These are phyloP conservation scores for Discostella pseudostelligera DNA, from an alignment of 108 stramenopile genomes.

Conservation along the genomic window DNA sequence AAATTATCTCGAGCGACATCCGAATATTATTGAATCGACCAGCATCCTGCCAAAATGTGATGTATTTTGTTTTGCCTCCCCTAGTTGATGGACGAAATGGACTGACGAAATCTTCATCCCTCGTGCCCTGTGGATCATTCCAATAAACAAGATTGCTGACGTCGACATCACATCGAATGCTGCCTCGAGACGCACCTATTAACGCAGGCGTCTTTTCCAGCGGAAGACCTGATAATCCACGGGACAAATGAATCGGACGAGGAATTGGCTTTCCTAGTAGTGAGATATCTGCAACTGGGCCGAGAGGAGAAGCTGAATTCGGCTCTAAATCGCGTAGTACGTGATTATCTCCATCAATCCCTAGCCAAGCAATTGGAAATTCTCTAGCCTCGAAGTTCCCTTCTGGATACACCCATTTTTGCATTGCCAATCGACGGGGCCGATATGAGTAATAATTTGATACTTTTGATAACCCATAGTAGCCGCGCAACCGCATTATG, in stretches of 20 bases:
- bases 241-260: constrained; percentile 48
- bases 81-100: constrained; percentile 45
- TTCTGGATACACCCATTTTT: constrained; percentile 55
- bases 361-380: constrained; percentile 73
- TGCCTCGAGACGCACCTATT: constrained; percentile 62
- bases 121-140: constrained; percentile 71
- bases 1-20: constrained; percentile 80
- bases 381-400: constrained; percentile 69
- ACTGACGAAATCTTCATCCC: constrained; percentile 55
- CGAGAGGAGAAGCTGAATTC: constrained; percentile 36
- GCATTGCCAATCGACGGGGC: constrained; percentile 47
- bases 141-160: constrained; percentile 76
- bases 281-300: constrained; percentile 27
- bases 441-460: constrained; percentile 64
- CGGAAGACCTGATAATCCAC: constrained; percentile 70
- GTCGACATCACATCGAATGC: constrained; percentile 61
- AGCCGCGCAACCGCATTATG: constrained; percentile 81
- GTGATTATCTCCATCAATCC: constrained; percentile 67
- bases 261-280: constrained; percentile 24
- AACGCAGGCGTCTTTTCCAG: constrained; percentile 76
- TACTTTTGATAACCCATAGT: constrained; percentile 74
- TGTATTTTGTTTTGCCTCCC: constrained; percentile 36
- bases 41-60: constrained; percentile 75
- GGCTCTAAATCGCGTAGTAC: constrained; percentile 37
- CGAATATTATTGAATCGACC: constrained; percentile 87